phyloP scores from a whole-genome alignment of 139 green algal genomes.

The Chloropicon primus region DNA sequence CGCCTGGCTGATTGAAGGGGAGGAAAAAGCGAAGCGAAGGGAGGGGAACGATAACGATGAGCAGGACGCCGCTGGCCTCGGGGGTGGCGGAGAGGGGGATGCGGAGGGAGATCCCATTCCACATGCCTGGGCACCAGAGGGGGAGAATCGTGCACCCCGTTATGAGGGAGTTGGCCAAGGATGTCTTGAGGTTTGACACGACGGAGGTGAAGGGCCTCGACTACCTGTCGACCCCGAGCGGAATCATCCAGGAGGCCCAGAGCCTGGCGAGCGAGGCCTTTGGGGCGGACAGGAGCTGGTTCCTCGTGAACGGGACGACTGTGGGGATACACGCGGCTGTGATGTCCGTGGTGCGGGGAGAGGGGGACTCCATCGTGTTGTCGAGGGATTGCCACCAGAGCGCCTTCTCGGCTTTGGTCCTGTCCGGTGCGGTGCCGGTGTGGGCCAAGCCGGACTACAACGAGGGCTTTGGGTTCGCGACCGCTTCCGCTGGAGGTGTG shows the following conservation, averaged over 20 bases:
- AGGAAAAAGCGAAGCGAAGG: neutral
- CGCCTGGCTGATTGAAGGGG: no score
- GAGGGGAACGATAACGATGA: neutral
- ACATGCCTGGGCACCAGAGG: neutral
- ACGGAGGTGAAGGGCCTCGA: neutral
- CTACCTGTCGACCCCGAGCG: conserved; percentile 47
- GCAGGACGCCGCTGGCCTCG: neutral
- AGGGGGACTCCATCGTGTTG: conserved; percentile 46
- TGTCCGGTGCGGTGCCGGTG: conserved; percentile 22
- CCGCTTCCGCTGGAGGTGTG: conserved; percentile 36
- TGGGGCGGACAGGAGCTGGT: conserved; percentile 56
- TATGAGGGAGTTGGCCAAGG: neutral
- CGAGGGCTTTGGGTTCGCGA: conserved; percentile 17
- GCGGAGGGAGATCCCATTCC: neutral
- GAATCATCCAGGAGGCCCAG: conserved; percentile 60
- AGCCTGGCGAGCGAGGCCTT: conserved; percentile 34
- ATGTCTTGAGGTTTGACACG: neutral
- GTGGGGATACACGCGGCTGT: conserved; percentile 57
- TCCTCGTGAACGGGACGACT: conserved; percentile 85
- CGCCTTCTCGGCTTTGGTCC: conserved; percentile 51
- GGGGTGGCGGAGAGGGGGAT: neutral
- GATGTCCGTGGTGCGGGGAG: conserved; percentile 24
- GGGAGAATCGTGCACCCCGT: neutral
- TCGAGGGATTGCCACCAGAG: conserved; percentile 72
- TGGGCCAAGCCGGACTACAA: conserved; percentile 12